These are phyloP conservation scores for Mucor racemosus DNA, from an alignment of 371 early-diverging fungal genomes.

Conservation along the genomic window DNA sequence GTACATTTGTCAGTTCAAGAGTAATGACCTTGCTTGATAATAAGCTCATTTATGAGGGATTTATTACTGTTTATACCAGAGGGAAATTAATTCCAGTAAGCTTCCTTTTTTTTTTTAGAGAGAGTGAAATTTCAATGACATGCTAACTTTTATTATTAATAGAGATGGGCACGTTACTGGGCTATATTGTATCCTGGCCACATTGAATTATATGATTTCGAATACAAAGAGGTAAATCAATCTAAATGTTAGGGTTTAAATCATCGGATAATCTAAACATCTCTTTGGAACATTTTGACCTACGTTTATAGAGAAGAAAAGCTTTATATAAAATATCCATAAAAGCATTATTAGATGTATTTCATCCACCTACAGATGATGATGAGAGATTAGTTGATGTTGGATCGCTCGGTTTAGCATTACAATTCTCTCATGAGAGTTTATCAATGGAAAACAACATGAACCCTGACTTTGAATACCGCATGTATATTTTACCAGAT, in stretches of 20 bases:
- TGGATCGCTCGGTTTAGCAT: conserved; percentile 43
- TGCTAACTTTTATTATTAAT: background rate
- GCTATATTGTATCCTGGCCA: conserved; percentile 38
- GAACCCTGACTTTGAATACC: conserved; percentile 34
- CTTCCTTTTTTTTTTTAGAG: background rate
- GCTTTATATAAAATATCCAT: conserved; percentile 40
- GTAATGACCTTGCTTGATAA: conserved; percentile 39
- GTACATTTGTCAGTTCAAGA: conserved; percentile 38
- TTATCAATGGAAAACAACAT: conserved; percentile 11
- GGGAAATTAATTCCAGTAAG: conserved; percentile 47
- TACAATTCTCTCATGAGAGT: conserved; percentile 42
- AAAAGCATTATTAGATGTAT: conserved; percentile 30
- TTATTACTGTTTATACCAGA: conserved; percentile 48
- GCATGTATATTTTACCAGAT: conserved; percentile 55
- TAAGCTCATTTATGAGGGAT: conserved; percentile 38
- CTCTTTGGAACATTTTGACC: background rate
- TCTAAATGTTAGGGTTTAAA: background rate
- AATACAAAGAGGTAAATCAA: conserved; percentile 41
- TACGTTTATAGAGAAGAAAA: conserved; percentile 27
- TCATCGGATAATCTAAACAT: background rate
- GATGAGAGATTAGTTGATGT: conserved; percentile 54
- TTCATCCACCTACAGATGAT: conserved; percentile 47
- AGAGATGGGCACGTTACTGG: conserved; percentile 56
- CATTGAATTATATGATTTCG: conserved; percentile 52
- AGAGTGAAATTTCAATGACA: background rate